phyloP scores from a whole-genome alignment of 495 filamentous ascomycete species.

The Hypoxylon fragiforme region DNA sequence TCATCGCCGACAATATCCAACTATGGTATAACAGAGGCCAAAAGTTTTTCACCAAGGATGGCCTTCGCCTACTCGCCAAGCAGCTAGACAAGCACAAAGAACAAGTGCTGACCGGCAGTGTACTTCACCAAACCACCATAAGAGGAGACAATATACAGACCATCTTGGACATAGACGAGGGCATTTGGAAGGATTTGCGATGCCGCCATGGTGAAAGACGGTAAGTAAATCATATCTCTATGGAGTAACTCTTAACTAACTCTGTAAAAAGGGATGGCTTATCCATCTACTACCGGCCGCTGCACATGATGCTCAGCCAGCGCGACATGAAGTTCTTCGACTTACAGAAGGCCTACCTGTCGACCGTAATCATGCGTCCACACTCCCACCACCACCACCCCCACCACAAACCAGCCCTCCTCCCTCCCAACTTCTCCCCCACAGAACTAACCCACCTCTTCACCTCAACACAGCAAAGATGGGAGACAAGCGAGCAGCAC shows the following conservation, averaged over 20 bases:
- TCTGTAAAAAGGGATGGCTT: neutral
- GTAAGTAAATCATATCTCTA: no score
- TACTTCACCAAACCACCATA: neutral
- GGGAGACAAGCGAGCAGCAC: constrained; percentile 4
- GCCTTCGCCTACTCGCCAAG: neutral
- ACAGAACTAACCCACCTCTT: neutral
- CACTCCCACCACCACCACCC: neutral
- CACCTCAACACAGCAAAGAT: neutral
- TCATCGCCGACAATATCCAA: no score
- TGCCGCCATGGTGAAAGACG: constrained; percentile 13
- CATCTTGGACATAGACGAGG: neutral
- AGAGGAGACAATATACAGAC: constrained; percentile 8
- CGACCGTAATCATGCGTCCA: neutral
- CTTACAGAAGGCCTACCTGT: constrained; percentile 1
- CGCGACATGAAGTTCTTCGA: constrained; percentile 1
- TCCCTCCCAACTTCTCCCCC: neutral
- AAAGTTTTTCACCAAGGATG: constrained; percentile 1
- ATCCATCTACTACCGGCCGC: constrained; percentile 16
- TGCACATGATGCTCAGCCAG: neutral
- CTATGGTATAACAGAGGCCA: neutral
- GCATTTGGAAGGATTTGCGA: constrained; percentile 1
- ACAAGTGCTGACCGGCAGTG: neutral
- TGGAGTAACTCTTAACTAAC: neutral
- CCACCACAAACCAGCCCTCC: neutral
- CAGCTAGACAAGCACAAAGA: constrained; percentile 2